Percentiles rank a stretch among this genome's conserved stretches.
Evolutionary conservation across 306 rosid genomes (phyloP).

Genomic region (Trichosanthes truncata): DNA sequence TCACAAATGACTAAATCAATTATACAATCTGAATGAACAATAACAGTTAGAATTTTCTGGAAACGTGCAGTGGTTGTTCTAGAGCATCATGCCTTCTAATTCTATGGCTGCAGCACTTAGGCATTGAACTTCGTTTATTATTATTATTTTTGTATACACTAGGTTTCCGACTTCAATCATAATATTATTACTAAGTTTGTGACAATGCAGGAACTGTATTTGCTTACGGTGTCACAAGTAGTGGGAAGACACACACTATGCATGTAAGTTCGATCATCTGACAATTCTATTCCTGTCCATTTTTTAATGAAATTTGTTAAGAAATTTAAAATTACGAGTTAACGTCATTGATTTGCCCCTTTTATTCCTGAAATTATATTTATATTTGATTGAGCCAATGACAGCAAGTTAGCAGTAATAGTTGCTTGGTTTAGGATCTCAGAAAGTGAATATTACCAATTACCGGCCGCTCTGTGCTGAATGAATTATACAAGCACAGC

Average conservation of each 20-base stretch:
- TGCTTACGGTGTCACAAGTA: conserved; percentile 98
- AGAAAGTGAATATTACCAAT: neutral
- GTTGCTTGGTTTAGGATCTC: neutral
- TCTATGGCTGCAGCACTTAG: neutral
- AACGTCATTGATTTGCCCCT: neutral
- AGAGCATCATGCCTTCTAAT: neutral
- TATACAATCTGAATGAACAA: neutral
- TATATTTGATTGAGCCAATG: neutral
- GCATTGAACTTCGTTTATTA: neutral
- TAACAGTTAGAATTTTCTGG: neutral
- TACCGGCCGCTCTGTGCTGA: neutral
- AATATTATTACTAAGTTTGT: neutral
- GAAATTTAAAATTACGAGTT: neutral
- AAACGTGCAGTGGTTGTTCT: neutral
- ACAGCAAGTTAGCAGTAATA: neutral
- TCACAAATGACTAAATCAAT: neutral
- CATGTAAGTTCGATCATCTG: conserved; percentile 59
- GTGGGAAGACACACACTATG: conserved; percentile 99
- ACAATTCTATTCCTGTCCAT: conserved; percentile 4
- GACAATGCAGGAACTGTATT: conserved; percentile 80
- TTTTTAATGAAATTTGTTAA: conserved; percentile 1
- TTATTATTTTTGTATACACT: neutral
- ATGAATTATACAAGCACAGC: neutral
- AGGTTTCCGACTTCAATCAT: neutral
- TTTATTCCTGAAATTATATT: neutral